phyloP scores from a whole-genome alignment of 129 eudicot species.

The Arctium lappa region DNA sequence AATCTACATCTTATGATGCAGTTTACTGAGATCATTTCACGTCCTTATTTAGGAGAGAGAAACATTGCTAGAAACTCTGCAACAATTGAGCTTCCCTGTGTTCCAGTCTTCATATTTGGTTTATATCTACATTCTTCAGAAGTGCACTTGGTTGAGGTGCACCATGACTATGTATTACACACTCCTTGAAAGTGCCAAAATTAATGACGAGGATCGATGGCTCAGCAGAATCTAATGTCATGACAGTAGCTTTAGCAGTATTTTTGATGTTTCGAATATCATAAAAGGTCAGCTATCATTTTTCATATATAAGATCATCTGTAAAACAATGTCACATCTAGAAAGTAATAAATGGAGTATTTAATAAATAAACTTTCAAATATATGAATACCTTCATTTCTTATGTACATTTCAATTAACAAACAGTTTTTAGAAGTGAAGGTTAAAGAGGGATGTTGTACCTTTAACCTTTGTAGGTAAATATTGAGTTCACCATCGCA shows the following conservation, averaged over 20 bases:
- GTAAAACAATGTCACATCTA: slow-evolving; percentile 8
- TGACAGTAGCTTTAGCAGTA: not conserved
- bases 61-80: no score
- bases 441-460: slow-evolving; percentile 9
- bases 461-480: slow-evolving; percentile 77
- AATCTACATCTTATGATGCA: no score
- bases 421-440: not conserved
- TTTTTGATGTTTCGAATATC: not conserved
- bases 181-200: not conserved
- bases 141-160: no score
- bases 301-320: slow-evolving; percentile 1
- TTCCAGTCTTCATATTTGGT: no score
- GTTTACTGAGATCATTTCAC: no score
- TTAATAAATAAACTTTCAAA: not conserved
- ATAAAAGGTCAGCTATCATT: not conserved
- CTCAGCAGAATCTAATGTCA: not conserved
- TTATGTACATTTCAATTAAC: slow-evolving; percentile 10
- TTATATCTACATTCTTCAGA: no score
- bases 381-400: slow-evolving; percentile 7
- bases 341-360: not conserved
- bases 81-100: no score
- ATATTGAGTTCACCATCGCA: slow-evolving; percentile 48
- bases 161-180: no score
- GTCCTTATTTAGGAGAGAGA: no score
- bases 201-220: not conserved